Base-by-base conservation (phyloP, 805 yeast genomes). In the Candida sithepensis region DNA sequence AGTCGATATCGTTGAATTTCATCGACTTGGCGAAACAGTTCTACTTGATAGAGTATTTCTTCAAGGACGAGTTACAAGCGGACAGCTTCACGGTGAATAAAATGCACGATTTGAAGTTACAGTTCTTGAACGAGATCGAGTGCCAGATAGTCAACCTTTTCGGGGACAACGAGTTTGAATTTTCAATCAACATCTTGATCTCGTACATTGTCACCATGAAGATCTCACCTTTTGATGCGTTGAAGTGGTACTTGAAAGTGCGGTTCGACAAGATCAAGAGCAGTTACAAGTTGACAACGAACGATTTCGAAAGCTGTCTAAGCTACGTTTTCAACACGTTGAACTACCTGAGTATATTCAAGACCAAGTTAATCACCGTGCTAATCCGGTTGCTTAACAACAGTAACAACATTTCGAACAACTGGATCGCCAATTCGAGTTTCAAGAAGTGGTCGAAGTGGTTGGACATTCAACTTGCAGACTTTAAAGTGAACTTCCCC, bases 121-220 rank as follows among this genome's bases (percentile, higher is more conserved):
- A 54, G 14, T 57, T 63, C 37, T 41, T 58, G 4, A 21, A 44
- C 8, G 54, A 54, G 2, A 46, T 66, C 2, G 52, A 57, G 16
- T 22, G 26, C 13, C 56, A 61, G 47, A 45, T 66, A 3, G 20
- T 47, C 3, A 36, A 44, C 8, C 37, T 64, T 12, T 38, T 53
- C 12, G 55, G 53, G 8, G 70, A 67, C 40, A 54, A 60, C 19
- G 69, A 66, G 42, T 53, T 55, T 34, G 70, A 67, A 19, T 57
- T 53, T 39, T 48, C 58, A 2, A 21, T 63, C 10, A 57, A 60
- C 43, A 33, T 67, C 3, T 39, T 60, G 14, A 47, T 54, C 3
- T 55, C 70, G 12, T 57, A 56, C 39, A 46, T 59, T 13, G 50
- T 66, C 2, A 33, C 59, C 7, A 54, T 54, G 4, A 34, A 48